Base-by-base conservation (phyloP, 208 protist species). In the Leishmania lainsoni region DNA sequence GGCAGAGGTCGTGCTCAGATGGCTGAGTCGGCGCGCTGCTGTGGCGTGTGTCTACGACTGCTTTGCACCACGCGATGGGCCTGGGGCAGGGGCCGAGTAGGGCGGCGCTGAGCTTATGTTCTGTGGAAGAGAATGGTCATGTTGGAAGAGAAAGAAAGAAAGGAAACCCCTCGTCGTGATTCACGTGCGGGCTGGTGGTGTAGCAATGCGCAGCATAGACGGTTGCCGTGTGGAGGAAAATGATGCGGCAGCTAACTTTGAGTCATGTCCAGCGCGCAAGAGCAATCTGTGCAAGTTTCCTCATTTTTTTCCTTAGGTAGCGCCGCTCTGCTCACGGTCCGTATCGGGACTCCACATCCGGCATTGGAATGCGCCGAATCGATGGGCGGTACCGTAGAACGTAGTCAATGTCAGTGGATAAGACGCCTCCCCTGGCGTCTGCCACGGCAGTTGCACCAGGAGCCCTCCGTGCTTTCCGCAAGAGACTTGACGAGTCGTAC, bases 291-390 rank as follows among this genome's bases (percentile, higher is more conserved):
- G 39, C 49, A 72, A 1, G 68, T 42, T 5, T 72, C 5, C 17
- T 10, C 4, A 16, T 45, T 29, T 48, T 48, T 39, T n/a, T 14
- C 26, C 35, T 59, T 32, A 49, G 26, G 12, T 52, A 17, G 68
- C 8, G 10, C 32, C 56, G 3, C 20, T 14, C 17, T 35, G 12
- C 54, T 77, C 68, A 90, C 5, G 81, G 77, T 3, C 84, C 86
- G 77, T 94, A 93, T 48, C 80, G 76, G 76, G 87, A 92, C 81
- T 94, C 91, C 8, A 89, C 66, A 61, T 87, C 85, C 17, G 91
- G 89, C 91, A 94, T 93, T 6, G 91, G 88, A 65, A 94, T 86
- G 65, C 82, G 91, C 20, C 68, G 76, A 76, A 94, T 94, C 17
- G 73, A 20, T 48, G 77, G 65, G 32, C 82, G 83, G 20, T 74